These are phyloP conservation scores for Leccinum ochraceum DNA, from an alignment of 768 basidiomycete genomes.

Conservation along the genomic window DNA sequence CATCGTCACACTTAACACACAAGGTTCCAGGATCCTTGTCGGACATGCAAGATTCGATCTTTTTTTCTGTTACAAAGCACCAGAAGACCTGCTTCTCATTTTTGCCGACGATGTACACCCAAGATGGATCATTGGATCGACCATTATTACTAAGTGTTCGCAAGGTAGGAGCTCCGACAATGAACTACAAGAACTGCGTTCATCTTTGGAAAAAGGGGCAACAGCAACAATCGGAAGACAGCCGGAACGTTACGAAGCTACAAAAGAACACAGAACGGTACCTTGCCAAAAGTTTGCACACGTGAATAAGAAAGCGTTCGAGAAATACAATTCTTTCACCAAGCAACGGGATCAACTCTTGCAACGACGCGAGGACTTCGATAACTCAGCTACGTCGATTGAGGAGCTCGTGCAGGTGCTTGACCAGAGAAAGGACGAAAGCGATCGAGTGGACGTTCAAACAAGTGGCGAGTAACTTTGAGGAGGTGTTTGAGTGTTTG, in stretches of 20 bases:
- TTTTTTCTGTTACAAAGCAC: too few relatives aligned
- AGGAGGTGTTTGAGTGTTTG: constrained; percentile 95
- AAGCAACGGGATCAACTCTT: constrained; percentile 94
- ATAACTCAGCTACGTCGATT: constrained; percentile 86
- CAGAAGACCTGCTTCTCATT: too few relatives aligned
- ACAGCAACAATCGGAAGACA: constrained; percentile 83
- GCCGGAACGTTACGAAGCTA: constrained; percentile 81
- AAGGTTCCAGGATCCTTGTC: too few relatives aligned
- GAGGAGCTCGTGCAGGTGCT: constrained; percentile 91
- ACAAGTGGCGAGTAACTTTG: constrained; percentile 96
- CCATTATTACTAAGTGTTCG: too few relatives aligned
- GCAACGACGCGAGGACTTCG: constrained; percentile 86
- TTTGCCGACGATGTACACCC: too few relatives aligned
- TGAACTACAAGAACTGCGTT: constrained; percentile 67
- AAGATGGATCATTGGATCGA: too few relatives aligned
- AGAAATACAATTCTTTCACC: constrained; percentile 97
- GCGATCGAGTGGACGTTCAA: constrained; percentile 99
- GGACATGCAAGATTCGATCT: too few relatives aligned
- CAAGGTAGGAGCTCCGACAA: too few relatives aligned
- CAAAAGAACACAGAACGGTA: constrained; percentile 97
- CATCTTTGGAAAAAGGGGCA: constrained; percentile 73
- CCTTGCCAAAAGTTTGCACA: constrained; percentile 96
- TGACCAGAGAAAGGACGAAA: constrained; percentile 95
- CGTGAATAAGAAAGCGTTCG: constrained; percentile 99
- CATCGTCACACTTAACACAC: too few relatives aligned